A percentile compares a stretch with the other conserved stretches of the same genome.
Evolutionary conservation across 139 green algal species (phyloP).

Genomic region (Closterium sp.): DNA sequence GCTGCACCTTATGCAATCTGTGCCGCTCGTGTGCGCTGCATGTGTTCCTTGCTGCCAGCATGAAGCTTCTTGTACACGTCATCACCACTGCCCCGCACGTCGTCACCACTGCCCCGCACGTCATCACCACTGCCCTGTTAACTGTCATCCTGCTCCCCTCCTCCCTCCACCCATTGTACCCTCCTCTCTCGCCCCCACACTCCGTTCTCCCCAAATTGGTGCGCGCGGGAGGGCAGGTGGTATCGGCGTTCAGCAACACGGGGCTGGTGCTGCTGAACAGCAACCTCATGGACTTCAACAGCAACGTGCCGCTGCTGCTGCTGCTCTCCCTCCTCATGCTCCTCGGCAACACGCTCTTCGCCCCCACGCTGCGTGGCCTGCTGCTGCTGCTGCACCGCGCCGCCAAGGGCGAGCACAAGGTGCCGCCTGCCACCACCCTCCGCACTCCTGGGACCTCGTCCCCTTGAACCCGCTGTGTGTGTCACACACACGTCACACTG

Average conservation of each 20-base stretch:
- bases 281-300: constrained; percentile 36
- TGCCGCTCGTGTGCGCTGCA: no score
- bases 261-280: constrained; percentile 26
- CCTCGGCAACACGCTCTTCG: constrained; percentile 42
- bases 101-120: no score
- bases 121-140: no score
- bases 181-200: neutral
- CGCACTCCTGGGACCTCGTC: no score
- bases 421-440: neutral
- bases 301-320: constrained; percentile 12
- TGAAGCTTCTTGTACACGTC: no score
- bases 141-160: neutral
- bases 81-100: no score
- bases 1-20: no score
- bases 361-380: constrained; percentile 33
- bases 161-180: neutral
- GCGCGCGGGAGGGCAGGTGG: neutral
- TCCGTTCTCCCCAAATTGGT: neutral
- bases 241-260: constrained; percentile 43
- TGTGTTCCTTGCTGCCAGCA: neutral
- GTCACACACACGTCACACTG: no score
- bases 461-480: no score
- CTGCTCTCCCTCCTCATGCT: constrained; percentile 11
- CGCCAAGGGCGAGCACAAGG: neutral
- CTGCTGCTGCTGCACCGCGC: constrained; percentile 14